Evolutionary conservation across 129 eudicot genomes (phyloP).

Genomic region (Gnaphalium uliginosum): DNA sequence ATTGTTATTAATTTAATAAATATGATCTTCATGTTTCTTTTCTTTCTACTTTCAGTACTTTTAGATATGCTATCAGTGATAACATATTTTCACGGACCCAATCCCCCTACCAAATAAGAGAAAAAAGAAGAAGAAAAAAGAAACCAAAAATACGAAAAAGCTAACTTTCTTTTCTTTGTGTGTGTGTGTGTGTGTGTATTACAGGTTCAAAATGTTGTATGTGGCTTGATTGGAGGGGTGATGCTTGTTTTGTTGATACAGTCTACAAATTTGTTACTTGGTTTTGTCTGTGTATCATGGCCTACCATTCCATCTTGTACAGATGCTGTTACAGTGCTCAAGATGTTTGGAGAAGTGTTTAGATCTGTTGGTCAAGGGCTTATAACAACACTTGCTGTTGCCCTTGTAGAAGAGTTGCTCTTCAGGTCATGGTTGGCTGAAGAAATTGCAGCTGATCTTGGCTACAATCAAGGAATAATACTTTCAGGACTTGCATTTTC

Average conservation of each 20-base stretch:
- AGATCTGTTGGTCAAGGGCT: conserved; percentile 47
- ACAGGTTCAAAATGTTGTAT: conserved; percentile 56
- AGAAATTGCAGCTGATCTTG: conserved; percentile 77
- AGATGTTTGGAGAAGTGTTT: conserved; percentile 44
- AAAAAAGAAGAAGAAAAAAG: not conserved
- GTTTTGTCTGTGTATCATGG: conserved; percentile 57
- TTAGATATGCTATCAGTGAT: not conserved
- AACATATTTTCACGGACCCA: not conserved
- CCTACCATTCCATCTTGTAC: conserved; percentile 48
- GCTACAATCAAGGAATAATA: conserved; percentile 66
- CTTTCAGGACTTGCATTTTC: conserved; percentile 80
- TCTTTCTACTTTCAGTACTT: not conserved
- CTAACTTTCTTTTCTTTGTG: too few species aligned
- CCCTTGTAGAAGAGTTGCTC: conserved; percentile 74
- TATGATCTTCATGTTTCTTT: conserved; percentile 4
- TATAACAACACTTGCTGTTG: conserved; percentile 56
- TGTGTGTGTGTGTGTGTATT: too few species aligned
- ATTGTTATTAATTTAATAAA: not conserved
- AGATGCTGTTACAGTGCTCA: conserved; percentile 42
- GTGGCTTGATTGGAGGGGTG: conserved; percentile 75
- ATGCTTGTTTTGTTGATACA: conserved; percentile 61
- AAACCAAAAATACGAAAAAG: not conserved
- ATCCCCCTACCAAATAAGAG: too few species aligned
- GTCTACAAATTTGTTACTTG: conserved; percentile 51
- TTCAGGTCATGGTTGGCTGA: conserved; percentile 89